phyloP scores from a whole-genome alignment of 164 flowering plant species.

The Umbellularia californica region DNA sequence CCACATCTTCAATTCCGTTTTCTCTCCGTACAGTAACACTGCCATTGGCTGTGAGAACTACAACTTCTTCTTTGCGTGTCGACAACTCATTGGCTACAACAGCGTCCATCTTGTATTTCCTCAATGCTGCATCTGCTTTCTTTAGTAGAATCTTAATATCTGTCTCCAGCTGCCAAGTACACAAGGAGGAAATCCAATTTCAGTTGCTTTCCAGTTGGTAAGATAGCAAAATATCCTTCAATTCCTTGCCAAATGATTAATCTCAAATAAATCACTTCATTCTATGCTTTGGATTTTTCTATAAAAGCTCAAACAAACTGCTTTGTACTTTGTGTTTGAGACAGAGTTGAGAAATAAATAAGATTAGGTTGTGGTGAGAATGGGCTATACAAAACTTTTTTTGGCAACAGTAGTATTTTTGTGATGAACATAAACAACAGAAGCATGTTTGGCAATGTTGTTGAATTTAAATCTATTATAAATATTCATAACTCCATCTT shows the following conservation, averaged over 20 bases:
- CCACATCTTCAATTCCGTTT: constrained; percentile 41
- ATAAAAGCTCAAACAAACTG: background rate
- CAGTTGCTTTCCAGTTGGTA: background rate
- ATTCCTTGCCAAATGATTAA: background rate
- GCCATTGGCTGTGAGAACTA: constrained; percentile 42
- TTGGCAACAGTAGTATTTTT: too few relatives aligned
- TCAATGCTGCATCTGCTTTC: constrained; percentile 73
- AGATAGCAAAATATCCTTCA: background rate
- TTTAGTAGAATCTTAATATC: constrained; percentile 67
- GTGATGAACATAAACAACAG: too few relatives aligned
- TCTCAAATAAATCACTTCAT: background rate
- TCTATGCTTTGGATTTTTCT: background rate
- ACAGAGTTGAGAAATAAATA: too few relatives aligned
- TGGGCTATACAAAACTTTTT: too few relatives aligned
- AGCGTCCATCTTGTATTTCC: constrained; percentile 70
- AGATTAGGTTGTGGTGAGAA: too few relatives aligned
- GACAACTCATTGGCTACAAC: constrained; percentile 91
- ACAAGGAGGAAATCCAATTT: constrained; percentile 4
- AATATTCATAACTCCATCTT: too few relatives aligned
- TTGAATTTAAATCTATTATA: too few relatives aligned
- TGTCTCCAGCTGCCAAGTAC: constrained; percentile 73
- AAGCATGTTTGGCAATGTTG: too few relatives aligned
- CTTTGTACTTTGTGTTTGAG: too few relatives aligned
- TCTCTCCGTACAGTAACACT: constrained; percentile 51
- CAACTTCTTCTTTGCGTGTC: constrained; percentile 79